Evolutionary conservation across 129 eudicot genomes (phyloP).

Genomic region (Deinandra increscens): DNA sequence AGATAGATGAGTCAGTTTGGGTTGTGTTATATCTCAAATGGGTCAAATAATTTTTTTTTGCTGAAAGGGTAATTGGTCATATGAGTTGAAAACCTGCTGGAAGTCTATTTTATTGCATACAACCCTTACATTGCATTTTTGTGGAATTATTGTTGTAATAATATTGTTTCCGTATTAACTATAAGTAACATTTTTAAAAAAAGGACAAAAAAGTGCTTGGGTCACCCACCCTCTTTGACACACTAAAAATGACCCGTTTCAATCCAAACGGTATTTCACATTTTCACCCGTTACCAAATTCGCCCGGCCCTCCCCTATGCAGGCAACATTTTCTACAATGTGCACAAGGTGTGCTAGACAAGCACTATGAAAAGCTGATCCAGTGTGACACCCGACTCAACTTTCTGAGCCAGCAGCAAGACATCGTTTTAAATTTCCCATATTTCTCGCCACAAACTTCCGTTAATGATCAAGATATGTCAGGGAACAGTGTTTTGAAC

Average conservation of each 20-base stretch:
- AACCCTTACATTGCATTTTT: background rate
- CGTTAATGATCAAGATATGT: slow-evolving; percentile 29
- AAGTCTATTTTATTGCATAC: background rate
- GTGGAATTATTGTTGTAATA: background rate
- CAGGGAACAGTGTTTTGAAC: slow-evolving; percentile 28
- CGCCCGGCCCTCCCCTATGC: background rate
- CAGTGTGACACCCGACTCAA: slow-evolving; percentile 74
- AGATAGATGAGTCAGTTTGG: background rate
- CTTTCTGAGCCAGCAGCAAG: slow-evolving; percentile 59
- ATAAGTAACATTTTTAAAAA: background rate
- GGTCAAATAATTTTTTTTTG: background rate
- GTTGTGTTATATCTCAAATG: background rate
- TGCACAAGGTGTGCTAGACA: slow-evolving; percentile 60
- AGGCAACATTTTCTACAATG: slow-evolving; percentile 70
- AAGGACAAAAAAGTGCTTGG: background rate
- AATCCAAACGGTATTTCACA: background rate
- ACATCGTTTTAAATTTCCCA: slow-evolving; percentile 47
- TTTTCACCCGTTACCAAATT: background rate
- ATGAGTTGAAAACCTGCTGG: background rate
- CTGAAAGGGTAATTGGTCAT: background rate
- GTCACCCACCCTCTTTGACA: background rate
- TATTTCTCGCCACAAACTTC: slow-evolving; percentile 52
- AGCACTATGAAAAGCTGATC: slow-evolving; percentile 74
- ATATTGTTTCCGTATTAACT: background rate
- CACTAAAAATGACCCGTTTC: background rate